Percentiles rank a stretch among this genome's conserved stretches.
These are phyloP conservation scores for Fraxinus platypoda DNA, from an alignment of 305 asterid genomes.

Conservation along the genomic window DNA sequence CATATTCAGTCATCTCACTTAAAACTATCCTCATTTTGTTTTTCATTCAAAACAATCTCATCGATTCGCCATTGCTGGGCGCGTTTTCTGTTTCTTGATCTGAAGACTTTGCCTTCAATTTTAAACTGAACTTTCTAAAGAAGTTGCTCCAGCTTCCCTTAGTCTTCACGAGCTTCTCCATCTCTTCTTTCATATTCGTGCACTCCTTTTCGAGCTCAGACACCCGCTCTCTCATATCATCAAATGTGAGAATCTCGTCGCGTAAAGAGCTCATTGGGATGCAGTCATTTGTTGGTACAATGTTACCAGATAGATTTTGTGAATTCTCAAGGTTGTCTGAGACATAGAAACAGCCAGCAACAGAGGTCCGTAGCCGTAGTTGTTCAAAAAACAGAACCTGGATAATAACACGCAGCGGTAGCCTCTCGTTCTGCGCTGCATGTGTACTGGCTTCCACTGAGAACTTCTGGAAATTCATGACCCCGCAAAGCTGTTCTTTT, in stretches of 20 bases:
- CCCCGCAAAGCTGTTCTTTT: neutral
- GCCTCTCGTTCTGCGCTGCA: conserved; percentile 15
- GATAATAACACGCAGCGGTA: neutral
- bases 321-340: conserved; percentile 8
- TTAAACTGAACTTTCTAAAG: neutral
- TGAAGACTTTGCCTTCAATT: neutral
- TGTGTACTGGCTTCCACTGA: conserved; percentile 15
- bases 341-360: conserved; percentile 13
- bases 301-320: neutral
- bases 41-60: neutral
- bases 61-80: neutral
- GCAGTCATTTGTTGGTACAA: neutral
- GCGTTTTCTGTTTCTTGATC: neutral
- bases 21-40: neutral
- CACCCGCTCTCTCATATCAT: conserved; percentile 9
- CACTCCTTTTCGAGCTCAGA: conserved; percentile 20
- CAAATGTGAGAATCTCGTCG: neutral
- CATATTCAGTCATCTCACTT: neutral
- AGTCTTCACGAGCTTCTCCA: conserved; percentile 13
- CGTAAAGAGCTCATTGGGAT: neutral
- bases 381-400: conserved; percentile 13
- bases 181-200: conserved; percentile 13
- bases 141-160: conserved; percentile 14
- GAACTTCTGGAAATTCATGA: conserved; percentile 12
- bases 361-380: conserved; percentile 2